Percentiles rank a stretch among this genome's conserved stretches.
phyloP scores from a whole-genome alignment of 2,329 filamentous ascomycete genomes.

The Microcyclospora tardicrescens region DNA sequence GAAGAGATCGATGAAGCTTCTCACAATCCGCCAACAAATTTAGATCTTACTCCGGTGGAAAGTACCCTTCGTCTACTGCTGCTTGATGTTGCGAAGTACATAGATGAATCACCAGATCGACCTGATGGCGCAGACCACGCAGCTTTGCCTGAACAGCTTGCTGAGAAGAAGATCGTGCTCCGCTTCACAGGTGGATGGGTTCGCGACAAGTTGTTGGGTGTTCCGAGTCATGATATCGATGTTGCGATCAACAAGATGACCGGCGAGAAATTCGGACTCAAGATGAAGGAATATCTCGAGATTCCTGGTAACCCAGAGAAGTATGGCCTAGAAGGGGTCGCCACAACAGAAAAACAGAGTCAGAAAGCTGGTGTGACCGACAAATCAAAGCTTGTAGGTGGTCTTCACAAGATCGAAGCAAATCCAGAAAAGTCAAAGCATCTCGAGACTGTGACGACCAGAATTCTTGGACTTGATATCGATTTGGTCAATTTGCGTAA shows the following conservation, averaged over 20 bases:
- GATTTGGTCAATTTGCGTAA: slow-evolving; percentile 91
- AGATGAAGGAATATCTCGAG: slow-evolving; percentile 56
- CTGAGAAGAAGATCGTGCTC: slow-evolving; percentile 40
- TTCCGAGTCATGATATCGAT: slow-evolving; percentile 68
- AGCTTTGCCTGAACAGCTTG: slow-evolving; percentile 32
- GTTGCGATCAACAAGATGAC: slow-evolving; percentile 79
- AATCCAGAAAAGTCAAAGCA: slow-evolving; percentile 97
- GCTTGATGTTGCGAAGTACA: slow-evolving; percentile 64
- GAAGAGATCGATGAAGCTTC: slow-evolving; percentile 20
- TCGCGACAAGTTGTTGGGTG: slow-evolving; percentile 64
- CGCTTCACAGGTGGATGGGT: slow-evolving; percentile 83
- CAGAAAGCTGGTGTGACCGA: slow-evolving; percentile 27
- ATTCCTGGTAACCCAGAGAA: slow-evolving; percentile 46
- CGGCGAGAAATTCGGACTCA: slow-evolving; percentile 58
- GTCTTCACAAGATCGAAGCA: slow-evolving; percentile 73
- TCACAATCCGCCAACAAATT: slow-evolving; percentile 8
- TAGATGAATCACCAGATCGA: slow-evolving; percentile 35
- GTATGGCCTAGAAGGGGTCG: slow-evolving; percentile 39
- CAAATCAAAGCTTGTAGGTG: slow-evolving; percentile 50
- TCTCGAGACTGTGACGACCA: slow-evolving; percentile 79
- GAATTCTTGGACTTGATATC: slow-evolving; percentile 72
- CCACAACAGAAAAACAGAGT: slow-evolving; percentile 24
- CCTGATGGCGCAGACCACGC: slow-evolving; percentile 15
- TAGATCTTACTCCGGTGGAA: slow-evolving; percentile 58
- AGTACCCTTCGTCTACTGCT: slow-evolving; percentile 60